Evolutionary conservation across 805 yeast genomes (phyloP).

Genomic region (Wickerhamomyces strasburgensis): DNA sequence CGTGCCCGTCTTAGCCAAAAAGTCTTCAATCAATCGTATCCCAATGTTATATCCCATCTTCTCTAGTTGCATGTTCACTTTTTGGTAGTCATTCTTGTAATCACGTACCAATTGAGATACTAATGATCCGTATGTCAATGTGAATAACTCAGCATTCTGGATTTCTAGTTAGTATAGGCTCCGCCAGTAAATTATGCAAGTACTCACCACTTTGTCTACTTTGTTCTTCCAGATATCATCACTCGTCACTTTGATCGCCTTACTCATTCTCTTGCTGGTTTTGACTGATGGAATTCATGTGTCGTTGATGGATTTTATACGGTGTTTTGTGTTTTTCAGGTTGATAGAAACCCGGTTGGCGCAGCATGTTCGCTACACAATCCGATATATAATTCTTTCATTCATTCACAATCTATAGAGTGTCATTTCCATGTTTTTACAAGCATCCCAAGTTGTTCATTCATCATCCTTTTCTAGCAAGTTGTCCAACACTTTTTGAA

Average conservation of each 20-base stretch:
- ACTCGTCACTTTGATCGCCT: slow-evolving; percentile 46
- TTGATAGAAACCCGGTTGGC: too few relatives aligned
- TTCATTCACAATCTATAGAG: not conserved
- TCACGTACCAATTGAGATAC: slow-evolving; percentile 90
- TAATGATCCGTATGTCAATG: slow-evolving; percentile 91
- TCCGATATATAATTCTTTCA: not conserved
- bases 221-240: slow-evolving; percentile 91
- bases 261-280: slow-evolving; percentile 30
- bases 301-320: not conserved
- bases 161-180: slow-evolving; percentile 2
- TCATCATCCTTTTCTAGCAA: slow-evolving; percentile 25
- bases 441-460: too few relatives aligned
- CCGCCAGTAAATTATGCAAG: not conserved
- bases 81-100: slow-evolving; percentile 63
- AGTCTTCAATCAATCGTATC: slow-evolving; percentile 84
- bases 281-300: too few relatives aligned
- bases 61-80: slow-evolving; percentile 80
- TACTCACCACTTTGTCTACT: slow-evolving; percentile 78
- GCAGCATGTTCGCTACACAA: too few relatives aligned
- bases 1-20: slow-evolving; percentile 80
- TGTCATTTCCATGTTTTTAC: slow-evolving; percentile 1
- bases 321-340: not conserved
- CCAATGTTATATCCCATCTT: slow-evolving; percentile 97
- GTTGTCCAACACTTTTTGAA: slow-evolving; percentile 57
- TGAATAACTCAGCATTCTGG: slow-evolving; percentile 84